phyloP scores from a whole-genome alignment of 2,329 filamentous ascomycete species.

The Monosporascus sp. region DNA sequence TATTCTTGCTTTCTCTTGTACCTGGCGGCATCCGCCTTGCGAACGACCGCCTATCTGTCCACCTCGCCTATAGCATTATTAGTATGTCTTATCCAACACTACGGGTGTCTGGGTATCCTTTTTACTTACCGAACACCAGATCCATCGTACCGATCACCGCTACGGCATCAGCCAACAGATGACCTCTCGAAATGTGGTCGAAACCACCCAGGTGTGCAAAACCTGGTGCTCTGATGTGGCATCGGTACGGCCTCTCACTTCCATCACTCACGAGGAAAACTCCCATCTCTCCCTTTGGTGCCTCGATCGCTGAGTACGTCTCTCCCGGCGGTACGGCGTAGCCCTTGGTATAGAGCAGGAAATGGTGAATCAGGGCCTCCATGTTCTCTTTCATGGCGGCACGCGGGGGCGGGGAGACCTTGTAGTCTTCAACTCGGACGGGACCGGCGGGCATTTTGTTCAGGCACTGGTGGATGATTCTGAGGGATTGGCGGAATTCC shows the following conservation, averaged over 20 bases:
- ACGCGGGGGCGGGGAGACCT: conserved; percentile 91
- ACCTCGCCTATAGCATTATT: conserved; percentile 48
- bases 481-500: conserved; percentile 95
- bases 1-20: conserved; percentile 15
- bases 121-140: conserved; percentile 72
- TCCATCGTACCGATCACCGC: conserved; percentile 91
- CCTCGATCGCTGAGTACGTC: conserved; percentile 96
- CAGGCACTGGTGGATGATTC: conserved; percentile 97
- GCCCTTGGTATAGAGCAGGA: conserved; percentile 97
- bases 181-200: conserved; percentile 87
- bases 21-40: conserved; percentile 4
- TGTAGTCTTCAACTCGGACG: conserved; percentile 96
- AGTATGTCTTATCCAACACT: conserved; percentile 18
- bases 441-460: conserved; percentile 98
- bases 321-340: conserved; percentile 96
- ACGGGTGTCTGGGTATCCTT: background rate
- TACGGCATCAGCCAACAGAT: conserved; percentile 92
- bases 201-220: conserved; percentile 94
- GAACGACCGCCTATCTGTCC: conserved; percentile 42
- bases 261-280: conserved; percentile 95
- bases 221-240: conserved; percentile 93
- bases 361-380: conserved; percentile 99
- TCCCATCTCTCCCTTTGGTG: conserved; percentile 99
- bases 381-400: conserved; percentile 99
- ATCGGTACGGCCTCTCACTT: conserved; percentile 92